Base-by-base conservation (phyloP, 805 yeast species). In the Maudiozyma barnettii region DNA sequence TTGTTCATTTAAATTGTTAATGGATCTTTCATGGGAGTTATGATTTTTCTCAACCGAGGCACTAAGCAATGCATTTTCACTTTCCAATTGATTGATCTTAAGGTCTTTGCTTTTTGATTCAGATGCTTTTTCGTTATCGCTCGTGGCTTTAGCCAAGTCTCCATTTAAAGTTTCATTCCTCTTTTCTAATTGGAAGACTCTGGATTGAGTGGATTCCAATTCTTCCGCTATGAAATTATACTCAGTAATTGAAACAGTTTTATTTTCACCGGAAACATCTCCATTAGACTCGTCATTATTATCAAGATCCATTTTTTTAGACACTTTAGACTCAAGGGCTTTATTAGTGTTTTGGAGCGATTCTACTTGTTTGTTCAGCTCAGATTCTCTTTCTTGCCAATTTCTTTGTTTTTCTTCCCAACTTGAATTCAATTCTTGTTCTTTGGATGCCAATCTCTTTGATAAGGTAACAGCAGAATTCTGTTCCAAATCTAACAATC, bases 141-240 rank as follows among this genome's bases (percentile, higher is more conserved):
- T 72, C 36, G 76, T 76, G 2, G 78, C 72, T 41, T 70, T 64
- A 39, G 83, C 76, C 45, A 89, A 63, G 47, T 84, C 84, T 16
- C 79, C 71, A 49, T 87, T 76, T 46, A 89, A 69, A 44, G 82
- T 81, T 57, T 84, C 85, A 57, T 88, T 90, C 49, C 95, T 73
- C 51, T 76, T 76, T 61, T 88, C 95, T 46, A 89, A 73, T 56
- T 83, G 88, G 44, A 78, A 61, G 1, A 80, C 75, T 48, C 93
- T 74, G 45, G 77, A 67, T 55, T 85, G 84, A 40, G 85, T 76
- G 23, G 78, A 64, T 57, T 85, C 93, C 5, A 84, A 75, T 55
- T 90, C 96, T 49, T 86, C 75, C 1, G 81, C 74, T n/a, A 85
- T 71, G 36, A 84, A 68, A 48, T 82, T 87, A 30, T 82, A 68